phyloP scores from a whole-genome alignment of 2,329 filamentous ascomycete genomes.

The Clarireedia monteithiana region DNA sequence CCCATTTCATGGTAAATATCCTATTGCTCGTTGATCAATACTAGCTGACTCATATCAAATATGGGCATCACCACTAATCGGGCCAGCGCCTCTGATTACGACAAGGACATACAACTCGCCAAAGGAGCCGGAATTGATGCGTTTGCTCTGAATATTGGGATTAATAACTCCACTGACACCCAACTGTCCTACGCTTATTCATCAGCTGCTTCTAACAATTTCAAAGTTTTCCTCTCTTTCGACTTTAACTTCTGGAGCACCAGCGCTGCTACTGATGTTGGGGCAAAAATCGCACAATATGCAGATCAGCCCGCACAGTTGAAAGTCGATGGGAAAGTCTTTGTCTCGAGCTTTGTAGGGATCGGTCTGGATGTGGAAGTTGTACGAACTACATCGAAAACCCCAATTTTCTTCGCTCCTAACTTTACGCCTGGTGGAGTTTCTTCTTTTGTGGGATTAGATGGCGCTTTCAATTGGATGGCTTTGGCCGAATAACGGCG shows the following conservation, averaged over 20 bases:
- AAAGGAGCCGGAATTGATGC: constrained; percentile 29
- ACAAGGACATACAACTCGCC: constrained; percentile 17
- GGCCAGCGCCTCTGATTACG: constrained; percentile 12
- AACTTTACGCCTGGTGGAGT: background rate
- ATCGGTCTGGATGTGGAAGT: constrained; percentile 34
- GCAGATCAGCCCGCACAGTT: constrained; percentile 29
- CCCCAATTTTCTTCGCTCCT: constrained; percentile 12
- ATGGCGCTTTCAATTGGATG: constrained; percentile 7
- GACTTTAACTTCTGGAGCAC: constrained; percentile 21
- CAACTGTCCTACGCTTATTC: constrained; percentile 27
- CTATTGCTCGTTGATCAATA: background rate
- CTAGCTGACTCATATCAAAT: constrained; percentile 1
- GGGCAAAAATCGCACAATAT: constrained; percentile 23
- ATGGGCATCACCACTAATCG: constrained; percentile 17
- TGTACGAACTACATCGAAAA: constrained; percentile 29
- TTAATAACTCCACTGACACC: constrained; percentile 23
- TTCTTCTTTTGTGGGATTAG: background rate
- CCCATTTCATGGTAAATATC: constrained; percentile 16
- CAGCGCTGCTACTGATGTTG: constrained; percentile 15
- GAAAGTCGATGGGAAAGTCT: constrained; percentile 26
- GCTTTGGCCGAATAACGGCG: constrained; percentile 6
- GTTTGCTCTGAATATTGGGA: constrained; percentile 30
- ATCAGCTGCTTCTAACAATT: constrained; percentile 19
- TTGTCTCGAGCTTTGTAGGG: constrained; percentile 43
- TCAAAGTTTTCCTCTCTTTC: constrained; percentile 30